Evolutionary conservation across 352 stramenopile genomes (phyloP).

Genomic region (Globisporangium irregulare): DNA sequence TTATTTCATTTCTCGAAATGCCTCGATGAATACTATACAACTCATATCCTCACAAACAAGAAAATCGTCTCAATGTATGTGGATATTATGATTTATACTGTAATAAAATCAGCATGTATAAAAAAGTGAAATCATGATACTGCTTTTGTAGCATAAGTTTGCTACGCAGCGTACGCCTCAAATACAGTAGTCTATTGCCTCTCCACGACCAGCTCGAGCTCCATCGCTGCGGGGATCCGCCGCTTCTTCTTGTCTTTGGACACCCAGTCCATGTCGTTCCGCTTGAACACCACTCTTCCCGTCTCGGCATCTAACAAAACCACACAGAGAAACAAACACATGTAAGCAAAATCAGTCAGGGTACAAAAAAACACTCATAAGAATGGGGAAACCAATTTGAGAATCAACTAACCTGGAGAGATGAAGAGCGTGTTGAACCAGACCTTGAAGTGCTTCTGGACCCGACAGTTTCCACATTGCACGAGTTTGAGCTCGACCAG

Average conservation of each 20-base stretch:
- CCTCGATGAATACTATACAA: no score
- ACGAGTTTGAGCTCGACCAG: slow-evolving; percentile 57
- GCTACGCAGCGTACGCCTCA: not conserved
- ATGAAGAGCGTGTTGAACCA: slow-evolving; percentile 73
- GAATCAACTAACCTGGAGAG: slow-evolving; percentile 20
- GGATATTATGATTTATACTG: no score
- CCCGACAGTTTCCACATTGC: slow-evolving; percentile 33
- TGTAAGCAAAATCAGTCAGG: not conserved
- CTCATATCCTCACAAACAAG: no score
- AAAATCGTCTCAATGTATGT: no score
- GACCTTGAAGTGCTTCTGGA: slow-evolving; percentile 65
- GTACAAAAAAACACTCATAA: no score
- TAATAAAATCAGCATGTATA: no score
- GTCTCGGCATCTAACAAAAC: slow-evolving; percentile 29
- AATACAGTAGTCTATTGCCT: not conserved
- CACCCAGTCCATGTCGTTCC: slow-evolving; percentile 66
- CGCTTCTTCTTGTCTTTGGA: slow-evolving; percentile 58
- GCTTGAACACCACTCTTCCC: slow-evolving; percentile 35
- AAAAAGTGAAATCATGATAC: no score
- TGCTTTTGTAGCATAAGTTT: no score
- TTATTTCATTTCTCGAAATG: no score
- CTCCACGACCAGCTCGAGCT: slow-evolving; percentile 49
- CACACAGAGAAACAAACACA: not conserved
- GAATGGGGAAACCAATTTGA: not conserved
- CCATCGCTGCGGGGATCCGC: slow-evolving; percentile 56